Conservation (phyloP, 768 basidiomycete species). For the Leccinum longicurvipes region DNA sequence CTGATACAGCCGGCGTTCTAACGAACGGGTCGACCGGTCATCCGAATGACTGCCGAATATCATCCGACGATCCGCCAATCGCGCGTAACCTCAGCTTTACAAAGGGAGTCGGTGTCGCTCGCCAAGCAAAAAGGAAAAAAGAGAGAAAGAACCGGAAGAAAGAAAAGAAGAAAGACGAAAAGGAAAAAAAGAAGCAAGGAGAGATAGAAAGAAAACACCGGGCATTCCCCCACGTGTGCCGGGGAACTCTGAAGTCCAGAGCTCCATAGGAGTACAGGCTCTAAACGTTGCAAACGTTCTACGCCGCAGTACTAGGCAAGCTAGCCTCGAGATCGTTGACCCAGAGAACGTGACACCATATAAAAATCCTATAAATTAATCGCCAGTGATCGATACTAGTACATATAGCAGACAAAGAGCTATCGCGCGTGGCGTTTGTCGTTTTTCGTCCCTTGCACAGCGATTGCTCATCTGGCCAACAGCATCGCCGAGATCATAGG, state of each 20-base stretch:
- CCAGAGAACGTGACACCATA: background rate
- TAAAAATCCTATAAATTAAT: background rate
- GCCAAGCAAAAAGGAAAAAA: background rate
- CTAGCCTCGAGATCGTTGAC: background rate
- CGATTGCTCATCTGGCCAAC: slow-evolving; percentile 12
- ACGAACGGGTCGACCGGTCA: background rate
- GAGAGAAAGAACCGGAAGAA: background rate
- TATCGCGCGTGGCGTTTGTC: no score
- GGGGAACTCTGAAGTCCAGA: background rate
- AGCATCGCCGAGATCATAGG: background rate
- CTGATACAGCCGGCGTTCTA: background rate
- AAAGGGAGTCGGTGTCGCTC: background rate
- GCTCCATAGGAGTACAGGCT: background rate
- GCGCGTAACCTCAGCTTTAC: slow-evolving; percentile 7
- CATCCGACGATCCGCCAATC: slow-evolving; percentile 6
- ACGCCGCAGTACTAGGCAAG: background rate
- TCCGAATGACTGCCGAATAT: background rate
- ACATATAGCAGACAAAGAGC: background rate
- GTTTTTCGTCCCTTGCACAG: slow-evolving; percentile 4
- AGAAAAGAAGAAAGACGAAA: background rate
- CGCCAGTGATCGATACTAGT: background rate
- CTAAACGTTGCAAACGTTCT: background rate
- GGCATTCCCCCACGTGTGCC: background rate
- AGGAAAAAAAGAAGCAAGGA: background rate
- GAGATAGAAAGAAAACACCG: background rate